Percentiles rank a stretch among this genome's conserved stretches.
Conservation (phyloP, 306 rosid species). For the Pyrus pyrifolia region DNA sequence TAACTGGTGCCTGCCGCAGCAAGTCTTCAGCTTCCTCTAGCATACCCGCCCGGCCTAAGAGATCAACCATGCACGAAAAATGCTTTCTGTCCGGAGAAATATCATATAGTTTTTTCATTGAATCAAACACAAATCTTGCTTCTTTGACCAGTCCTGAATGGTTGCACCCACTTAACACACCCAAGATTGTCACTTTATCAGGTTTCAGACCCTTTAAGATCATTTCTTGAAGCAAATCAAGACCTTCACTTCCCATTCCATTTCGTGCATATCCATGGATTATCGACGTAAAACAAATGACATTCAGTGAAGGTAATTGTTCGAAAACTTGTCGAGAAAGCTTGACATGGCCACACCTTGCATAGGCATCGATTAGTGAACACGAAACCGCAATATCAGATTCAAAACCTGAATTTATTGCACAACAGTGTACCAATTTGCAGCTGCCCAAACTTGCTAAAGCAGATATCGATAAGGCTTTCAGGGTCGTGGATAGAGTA, state of each 20-base stretch:
- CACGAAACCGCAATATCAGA: slow-evolving; percentile 50
- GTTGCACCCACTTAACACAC: slow-evolving; percentile 66
- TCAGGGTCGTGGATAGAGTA: slow-evolving; percentile 59
- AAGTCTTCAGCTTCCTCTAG: slow-evolving; percentile 65
- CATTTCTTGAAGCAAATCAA: slow-evolving; percentile 52
- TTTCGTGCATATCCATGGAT: slow-evolving; percentile 68
- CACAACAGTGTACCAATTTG: slow-evolving; percentile 49
- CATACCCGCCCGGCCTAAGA: slow-evolving; percentile 68
- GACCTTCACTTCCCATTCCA: slow-evolving; percentile 72
- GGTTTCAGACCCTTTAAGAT: slow-evolving; percentile 56
- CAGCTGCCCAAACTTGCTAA: slow-evolving; percentile 38
- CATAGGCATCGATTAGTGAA: slow-evolving; percentile 69
- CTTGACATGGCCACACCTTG: slow-evolving; percentile 54
- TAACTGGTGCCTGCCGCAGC: slow-evolving; percentile 32
- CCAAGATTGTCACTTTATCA: slow-evolving; percentile 63
- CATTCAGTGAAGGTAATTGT: slow-evolving; percentile 48
- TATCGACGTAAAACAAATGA: slow-evolving; percentile 67
- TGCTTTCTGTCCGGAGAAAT: slow-evolving; percentile 56
- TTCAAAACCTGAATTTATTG: slow-evolving; percentile 64
- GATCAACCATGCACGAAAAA: slow-evolving; percentile 82
- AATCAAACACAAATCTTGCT: slow-evolving; percentile 53
- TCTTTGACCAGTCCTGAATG: slow-evolving; percentile 63
- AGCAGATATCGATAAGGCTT: slow-evolving; percentile 57
- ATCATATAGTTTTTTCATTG: slow-evolving; percentile 45
- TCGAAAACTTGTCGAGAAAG: slow-evolving; percentile 52